These are phyloP conservation scores for Dicorynia guianensis DNA, from an alignment of 306 rosid genomes.

Conservation along the genomic window DNA sequence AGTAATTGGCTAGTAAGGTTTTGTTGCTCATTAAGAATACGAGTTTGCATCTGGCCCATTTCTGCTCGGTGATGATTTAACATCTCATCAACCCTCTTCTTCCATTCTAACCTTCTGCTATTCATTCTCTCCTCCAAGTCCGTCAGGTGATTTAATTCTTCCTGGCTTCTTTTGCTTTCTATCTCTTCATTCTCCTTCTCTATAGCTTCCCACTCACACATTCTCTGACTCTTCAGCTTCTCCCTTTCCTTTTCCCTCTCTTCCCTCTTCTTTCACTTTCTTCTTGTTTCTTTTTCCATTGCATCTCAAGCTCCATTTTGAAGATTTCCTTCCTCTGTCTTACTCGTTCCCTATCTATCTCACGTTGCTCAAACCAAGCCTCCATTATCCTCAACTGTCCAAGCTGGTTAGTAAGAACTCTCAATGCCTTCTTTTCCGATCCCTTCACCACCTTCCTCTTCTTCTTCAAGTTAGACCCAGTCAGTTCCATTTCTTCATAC, in stretches of 20 bases:
- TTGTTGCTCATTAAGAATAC: conserved; percentile 91
- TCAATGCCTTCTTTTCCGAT: conserved; percentile 79
- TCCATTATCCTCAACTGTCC: conserved; percentile 81
- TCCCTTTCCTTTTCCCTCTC: conserved; percentile 71
- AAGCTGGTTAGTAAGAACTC: conserved; percentile 67
- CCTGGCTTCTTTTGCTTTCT: conserved; percentile 85
- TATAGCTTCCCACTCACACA: conserved; percentile 78
- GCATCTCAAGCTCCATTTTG: conserved; percentile 63
- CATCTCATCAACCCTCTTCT: conserved; percentile 83
- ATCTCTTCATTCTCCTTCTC: conserved; percentile 80
- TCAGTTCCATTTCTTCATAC: conserved; percentile 73
- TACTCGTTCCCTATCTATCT: conserved; percentile 79
- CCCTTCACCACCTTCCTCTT: conserved; percentile 69
- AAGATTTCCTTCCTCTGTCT: conserved; percentile 70
- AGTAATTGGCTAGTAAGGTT: conserved; percentile 79
- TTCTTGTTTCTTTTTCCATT: conserved; percentile 74
- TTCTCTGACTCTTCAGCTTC: conserved; percentile 66
- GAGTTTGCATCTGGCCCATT: conserved; percentile 89
- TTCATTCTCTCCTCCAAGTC: conserved; percentile 88
- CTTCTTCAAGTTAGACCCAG: conserved; percentile 68
- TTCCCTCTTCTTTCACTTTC: conserved; percentile 68
- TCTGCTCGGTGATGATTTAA: conserved; percentile 80
- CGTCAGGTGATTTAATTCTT: conserved; percentile 65
- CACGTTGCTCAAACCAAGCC: conserved; percentile 77
- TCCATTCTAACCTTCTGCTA: conserved; percentile 80